These are phyloP conservation scores for Coniella lustricola DNA, from an alignment of 2,329 filamentous ascomycete genomes.

Conservation along the genomic window DNA sequence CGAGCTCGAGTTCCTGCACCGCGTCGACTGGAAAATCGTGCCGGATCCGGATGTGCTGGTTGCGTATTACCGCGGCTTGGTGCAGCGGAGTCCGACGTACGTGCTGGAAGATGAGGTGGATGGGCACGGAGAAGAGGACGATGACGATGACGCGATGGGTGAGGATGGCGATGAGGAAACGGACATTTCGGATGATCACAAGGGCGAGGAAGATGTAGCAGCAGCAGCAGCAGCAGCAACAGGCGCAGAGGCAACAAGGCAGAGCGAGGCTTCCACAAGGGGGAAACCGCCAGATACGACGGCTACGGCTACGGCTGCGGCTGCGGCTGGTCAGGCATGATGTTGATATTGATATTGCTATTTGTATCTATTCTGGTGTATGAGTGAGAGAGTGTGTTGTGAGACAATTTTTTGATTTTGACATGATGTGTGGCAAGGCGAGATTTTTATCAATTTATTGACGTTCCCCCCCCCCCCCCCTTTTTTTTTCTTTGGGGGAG, in stretches of 20 bases:
- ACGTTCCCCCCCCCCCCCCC: too few species aligned
- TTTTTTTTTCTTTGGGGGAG: too few species aligned
- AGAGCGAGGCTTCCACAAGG: neutral
- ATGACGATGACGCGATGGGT: conserved; percentile 26
- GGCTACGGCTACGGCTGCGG: too few species aligned
- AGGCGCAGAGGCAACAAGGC: neutral
- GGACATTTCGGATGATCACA: neutral
- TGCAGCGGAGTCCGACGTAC: conserved; percentile 58
- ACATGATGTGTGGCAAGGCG: too few species aligned
- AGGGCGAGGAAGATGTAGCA: neutral
- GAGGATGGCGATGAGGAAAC: conserved; percentile 23
- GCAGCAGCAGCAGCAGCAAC: neutral
- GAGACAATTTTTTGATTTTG: too few species aligned
- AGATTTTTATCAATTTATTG: too few species aligned
- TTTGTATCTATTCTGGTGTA: too few species aligned
- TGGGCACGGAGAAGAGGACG: conserved; percentile 25
- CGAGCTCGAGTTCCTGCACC: conserved; percentile 86
- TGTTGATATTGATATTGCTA: too few species aligned
- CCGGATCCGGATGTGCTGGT: conserved; percentile 89
- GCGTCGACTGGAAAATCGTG: conserved; percentile 94
- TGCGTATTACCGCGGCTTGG: conserved; percentile 85
- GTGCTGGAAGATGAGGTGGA: conserved; percentile 31
- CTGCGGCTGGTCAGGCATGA: too few species aligned
- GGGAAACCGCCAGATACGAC: conserved; percentile 2
- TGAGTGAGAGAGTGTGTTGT: too few species aligned